Conservation (phyloP, 495 filamentous ascomycete species). For the Copromyces sp. region DNA sequence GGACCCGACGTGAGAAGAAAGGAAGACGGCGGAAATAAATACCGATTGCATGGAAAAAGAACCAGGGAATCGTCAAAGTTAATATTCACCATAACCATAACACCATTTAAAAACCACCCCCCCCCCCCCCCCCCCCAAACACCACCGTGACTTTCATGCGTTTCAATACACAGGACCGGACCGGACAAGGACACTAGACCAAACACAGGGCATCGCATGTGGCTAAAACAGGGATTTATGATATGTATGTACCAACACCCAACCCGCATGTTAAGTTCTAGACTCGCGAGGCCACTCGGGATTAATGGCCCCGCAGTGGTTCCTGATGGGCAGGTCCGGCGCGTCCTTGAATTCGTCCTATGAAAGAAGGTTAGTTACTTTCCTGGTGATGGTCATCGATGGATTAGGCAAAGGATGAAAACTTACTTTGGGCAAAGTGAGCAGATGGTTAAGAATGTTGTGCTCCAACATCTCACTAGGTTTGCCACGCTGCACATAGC, state of each 20-base stretch:
- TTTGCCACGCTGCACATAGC: neutral
- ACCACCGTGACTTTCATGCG: neutral
- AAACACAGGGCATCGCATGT: neutral
- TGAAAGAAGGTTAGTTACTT: neutral
- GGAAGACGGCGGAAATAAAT: no score
- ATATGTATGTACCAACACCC: no score
- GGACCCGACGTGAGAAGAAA: no score
- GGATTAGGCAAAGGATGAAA: neutral
- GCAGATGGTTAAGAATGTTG: neutral
- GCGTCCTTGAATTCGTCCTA: neutral
- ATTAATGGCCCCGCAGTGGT: neutral
- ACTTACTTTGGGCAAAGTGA: neutral
- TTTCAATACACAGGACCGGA: no score
- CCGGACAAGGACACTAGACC: no score
- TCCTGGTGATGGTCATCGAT: neutral
- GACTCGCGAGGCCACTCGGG: neutral
- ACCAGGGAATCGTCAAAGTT: no score
- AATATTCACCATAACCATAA: neutral
- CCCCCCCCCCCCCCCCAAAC: no score
- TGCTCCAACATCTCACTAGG: neutral
- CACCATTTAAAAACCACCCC: no score
- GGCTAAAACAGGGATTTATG: neutral
- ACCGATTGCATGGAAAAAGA: no score
- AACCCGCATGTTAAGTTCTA: neutral
- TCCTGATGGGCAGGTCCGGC: neutral